Evolutionary conservation across 1,284 basidiomycete genomes (phyloP).

Genomic region (Pseudozyma thailandica): DNA sequence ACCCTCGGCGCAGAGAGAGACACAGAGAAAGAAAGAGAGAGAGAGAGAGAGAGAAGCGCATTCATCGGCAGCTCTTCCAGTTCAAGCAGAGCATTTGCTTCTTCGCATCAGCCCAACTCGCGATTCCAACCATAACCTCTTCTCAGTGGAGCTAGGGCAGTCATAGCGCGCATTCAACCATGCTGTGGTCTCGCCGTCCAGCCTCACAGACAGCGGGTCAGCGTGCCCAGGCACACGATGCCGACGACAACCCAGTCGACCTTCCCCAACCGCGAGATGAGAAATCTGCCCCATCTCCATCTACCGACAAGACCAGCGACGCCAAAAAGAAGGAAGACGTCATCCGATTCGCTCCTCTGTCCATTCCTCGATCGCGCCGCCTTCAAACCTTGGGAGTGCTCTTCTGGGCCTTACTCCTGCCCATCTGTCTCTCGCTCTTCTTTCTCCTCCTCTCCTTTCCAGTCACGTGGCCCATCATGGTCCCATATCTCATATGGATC

Average conservation of each 20-base stretch:
- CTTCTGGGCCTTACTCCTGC: constrained; percentile 83
- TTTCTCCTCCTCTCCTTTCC: constrained; percentile 88
- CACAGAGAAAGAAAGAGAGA: no score
- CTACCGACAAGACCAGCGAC: constrained; percentile 10
- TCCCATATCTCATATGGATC: constrained; percentile 85
- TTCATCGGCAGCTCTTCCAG: no score
- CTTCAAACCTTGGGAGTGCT: constrained; percentile 74
- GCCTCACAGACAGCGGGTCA: constrained; percentile 42
- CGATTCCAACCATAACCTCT: no score
- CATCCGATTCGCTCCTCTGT: constrained; percentile 60
- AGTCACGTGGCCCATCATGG: constrained; percentile 83
- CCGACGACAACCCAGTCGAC: constrained; percentile 13
- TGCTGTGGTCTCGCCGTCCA: constrained; percentile 35
- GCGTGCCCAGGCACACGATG: constrained; percentile 30
- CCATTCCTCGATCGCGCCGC: constrained; percentile 57
- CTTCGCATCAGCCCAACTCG: background rate
- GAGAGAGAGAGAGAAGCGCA: no score
- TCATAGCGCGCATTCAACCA: background rate
- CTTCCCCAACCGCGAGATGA: background rate
- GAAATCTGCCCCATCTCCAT: background rate
- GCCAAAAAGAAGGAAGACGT: constrained; percentile 29
- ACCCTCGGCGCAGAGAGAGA: no score
- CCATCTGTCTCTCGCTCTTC: constrained; percentile 78
- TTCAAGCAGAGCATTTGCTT: background rate
- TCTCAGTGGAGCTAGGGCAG: no score